Conservation (phyloP, 345 rosid genomes). For the Conringia planisiliqua region DNA sequence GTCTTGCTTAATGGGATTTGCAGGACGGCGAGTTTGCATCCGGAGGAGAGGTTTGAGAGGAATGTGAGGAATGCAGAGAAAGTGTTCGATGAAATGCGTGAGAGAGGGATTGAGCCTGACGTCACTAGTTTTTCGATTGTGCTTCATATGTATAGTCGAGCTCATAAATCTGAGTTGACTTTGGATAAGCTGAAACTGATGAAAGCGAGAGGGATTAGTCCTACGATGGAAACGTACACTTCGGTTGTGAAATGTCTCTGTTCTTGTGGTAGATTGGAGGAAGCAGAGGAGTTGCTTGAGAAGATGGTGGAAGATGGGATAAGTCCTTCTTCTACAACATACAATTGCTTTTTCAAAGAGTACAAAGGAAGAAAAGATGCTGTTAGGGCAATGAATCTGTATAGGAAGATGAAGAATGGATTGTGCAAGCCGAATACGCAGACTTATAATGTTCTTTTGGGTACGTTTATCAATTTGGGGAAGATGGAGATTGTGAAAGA, state of each 20-base stretch:
- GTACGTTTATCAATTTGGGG: constrained; percentile 55
- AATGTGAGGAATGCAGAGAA: constrained; percentile 61
- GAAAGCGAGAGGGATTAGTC: constrained; percentile 64
- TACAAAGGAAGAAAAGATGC: constrained; percentile 75
- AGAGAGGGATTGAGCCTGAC: constrained; percentile 75
- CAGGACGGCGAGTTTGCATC: constrained; percentile 72
- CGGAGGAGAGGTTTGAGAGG: constrained; percentile 60
- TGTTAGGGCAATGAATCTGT: constrained; percentile 57
- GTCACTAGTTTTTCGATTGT: constrained; percentile 74
- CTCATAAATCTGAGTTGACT: constrained; percentile 70
- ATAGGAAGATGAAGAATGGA: constrained; percentile 59
- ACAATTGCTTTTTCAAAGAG: constrained; percentile 88
- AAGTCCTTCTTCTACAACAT: constrained; percentile 56
- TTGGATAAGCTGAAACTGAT: constrained; percentile 68
- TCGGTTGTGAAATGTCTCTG: constrained; percentile 78
- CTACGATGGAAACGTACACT: constrained; percentile 59
- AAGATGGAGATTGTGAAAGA: constrained; percentile 52
- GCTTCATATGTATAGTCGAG: constrained; percentile 76
- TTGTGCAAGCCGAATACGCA: constrained; percentile 47
- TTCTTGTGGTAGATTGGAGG: constrained; percentile 68
- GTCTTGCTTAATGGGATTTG: constrained; percentile 79
- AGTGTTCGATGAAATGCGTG: constrained; percentile 77
- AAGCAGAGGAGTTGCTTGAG: constrained; percentile 59
- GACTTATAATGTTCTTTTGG: constrained; percentile 61
- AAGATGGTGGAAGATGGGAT: constrained; percentile 67